Conservation (phyloP, 1,284 basidiomycete species). For the Caloboletus inedulis region DNA sequence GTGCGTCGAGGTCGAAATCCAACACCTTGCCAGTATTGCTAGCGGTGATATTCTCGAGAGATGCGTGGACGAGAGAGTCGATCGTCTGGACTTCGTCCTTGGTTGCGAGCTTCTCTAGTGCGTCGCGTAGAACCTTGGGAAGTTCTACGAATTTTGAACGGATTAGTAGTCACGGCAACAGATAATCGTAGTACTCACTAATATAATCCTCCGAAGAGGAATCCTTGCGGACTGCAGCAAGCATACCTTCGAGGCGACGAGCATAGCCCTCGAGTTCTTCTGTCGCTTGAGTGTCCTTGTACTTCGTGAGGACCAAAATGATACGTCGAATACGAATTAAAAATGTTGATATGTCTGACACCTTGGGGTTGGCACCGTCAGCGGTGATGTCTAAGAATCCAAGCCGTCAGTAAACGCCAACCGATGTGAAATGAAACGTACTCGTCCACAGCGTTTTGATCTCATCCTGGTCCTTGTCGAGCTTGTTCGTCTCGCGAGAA, state of each 20-base stretch:
- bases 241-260: neutral
- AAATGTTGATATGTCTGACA: neutral
- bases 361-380: neutral
- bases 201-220: neutral
- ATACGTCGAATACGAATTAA: neutral
- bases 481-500: neutral
- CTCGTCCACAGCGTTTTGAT: neutral
- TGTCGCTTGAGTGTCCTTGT: neutral
- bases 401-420: neutral
- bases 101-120: neutral
- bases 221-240: neutral
- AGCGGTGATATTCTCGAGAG: neutral
- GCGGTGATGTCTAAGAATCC: neutral
- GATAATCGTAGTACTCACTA: neutral
- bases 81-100: neutral
- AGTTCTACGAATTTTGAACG: neutral
- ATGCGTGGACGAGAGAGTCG: neutral
- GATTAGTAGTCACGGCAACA: neutral
- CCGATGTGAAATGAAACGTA: neutral
- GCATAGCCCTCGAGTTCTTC: neutral
- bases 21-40: neutral
- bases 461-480: neutral
- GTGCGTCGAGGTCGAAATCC: neutral
- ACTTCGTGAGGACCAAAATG: neutral
- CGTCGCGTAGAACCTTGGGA: neutral